Percentiles rank a stretch among this genome's conserved stretches.
Evolutionary conservation across 768 basidiomycete species (phyloP).

Genomic region (Multifurca ochricompacta): DNA sequence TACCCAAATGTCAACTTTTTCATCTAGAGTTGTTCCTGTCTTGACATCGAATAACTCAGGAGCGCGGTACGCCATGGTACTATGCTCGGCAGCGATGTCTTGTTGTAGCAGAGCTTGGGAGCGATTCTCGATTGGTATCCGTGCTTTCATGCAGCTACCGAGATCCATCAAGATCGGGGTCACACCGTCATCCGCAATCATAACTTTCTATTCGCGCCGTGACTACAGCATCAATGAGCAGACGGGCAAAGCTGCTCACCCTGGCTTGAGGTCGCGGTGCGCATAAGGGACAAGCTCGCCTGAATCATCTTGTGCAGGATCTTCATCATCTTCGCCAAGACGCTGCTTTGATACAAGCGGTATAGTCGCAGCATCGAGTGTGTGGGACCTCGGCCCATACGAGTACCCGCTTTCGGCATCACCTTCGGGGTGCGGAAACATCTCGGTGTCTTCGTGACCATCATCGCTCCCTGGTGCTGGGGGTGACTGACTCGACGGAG

Average conservation of each 20-base stretch:
- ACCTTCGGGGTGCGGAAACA: constrained; percentile 70
- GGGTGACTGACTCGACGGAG: constrained; percentile 23
- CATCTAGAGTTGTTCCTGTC: constrained; percentile 77
- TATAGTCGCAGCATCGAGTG: constrained; percentile 27
- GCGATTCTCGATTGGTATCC: constrained; percentile 73
- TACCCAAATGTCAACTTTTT: constrained; percentile 97
- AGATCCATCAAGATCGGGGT: constrained; percentile 97
- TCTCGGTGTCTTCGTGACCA: constrained; percentile 57
- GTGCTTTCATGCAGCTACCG: constrained; percentile 83
- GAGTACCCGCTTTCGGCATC: constrained; percentile 70
- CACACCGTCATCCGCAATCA: constrained; percentile 85
- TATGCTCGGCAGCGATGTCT: constrained; percentile 96
- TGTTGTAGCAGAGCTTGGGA: constrained; percentile 87
- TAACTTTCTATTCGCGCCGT: constrained; percentile 63
- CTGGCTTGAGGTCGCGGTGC: constrained; percentile 94
- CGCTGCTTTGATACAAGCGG: constrained; percentile 54
- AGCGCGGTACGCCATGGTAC: constrained; percentile 97
- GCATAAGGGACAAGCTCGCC: constrained; percentile 77
- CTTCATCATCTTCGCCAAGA: constrained; percentile 52
- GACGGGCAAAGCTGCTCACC: constrained; percentile 43
- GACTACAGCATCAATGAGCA: not conserved
- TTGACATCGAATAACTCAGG: constrained; percentile 98
- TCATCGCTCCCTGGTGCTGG: constrained; percentile 25
- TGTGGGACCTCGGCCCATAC: constrained; percentile 39
- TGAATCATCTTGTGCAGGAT: constrained; percentile 36